Percentiles rank a stretch among this genome's conserved stretches.
Conservation (phyloP, 768 basidiomycete species). For the Tricholomella constricta region DNA sequence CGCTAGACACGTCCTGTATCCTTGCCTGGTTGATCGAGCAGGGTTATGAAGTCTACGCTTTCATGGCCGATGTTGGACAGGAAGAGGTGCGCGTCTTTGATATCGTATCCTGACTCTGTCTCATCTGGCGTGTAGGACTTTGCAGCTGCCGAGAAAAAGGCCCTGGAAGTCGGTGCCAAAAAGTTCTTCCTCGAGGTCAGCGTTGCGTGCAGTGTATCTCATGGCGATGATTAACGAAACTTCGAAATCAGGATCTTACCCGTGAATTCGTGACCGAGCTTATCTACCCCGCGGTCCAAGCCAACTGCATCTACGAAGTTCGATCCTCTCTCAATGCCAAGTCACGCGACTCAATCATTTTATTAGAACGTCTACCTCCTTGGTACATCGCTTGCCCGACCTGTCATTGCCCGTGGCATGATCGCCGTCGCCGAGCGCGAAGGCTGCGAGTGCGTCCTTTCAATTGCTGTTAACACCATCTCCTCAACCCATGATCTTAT, state of each 20-base stretch:
- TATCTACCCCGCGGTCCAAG: conserved; percentile 98
- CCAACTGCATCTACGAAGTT: conserved; percentile 98
- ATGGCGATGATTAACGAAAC: background rate
- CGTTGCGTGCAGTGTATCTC: background rate
- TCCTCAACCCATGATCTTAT: background rate
- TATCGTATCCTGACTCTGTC: background rate
- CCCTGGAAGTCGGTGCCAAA: conserved; percentile 88
- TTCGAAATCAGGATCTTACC: conserved; percentile 72
- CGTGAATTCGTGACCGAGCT: conserved; percentile 94
- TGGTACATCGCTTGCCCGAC: conserved; percentile 96
- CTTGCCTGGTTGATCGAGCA: conserved; percentile 98
- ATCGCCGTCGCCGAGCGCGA: conserved; percentile 88
- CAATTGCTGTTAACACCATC: background rate
- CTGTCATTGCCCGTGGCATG: conserved; percentile 99
- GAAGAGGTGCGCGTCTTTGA: conserved; percentile 61
- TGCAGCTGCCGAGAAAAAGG: conserved; percentile 87
- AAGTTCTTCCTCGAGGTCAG: conserved; percentile 89
- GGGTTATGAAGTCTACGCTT: conserved; percentile 95
- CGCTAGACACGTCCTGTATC: conserved; percentile 95
- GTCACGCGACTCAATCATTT: conserved; percentile 6
- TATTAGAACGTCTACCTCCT: conserved; percentile 90
- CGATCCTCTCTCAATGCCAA: conserved; percentile 10
- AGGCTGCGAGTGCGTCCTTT: conserved; percentile 84
- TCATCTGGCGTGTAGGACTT: conserved; percentile 67
- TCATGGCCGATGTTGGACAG: conserved; percentile 95